Conservation (phyloP, 2,329 filamentous ascomycete species). For the Botryotinia convoluta region DNA sequence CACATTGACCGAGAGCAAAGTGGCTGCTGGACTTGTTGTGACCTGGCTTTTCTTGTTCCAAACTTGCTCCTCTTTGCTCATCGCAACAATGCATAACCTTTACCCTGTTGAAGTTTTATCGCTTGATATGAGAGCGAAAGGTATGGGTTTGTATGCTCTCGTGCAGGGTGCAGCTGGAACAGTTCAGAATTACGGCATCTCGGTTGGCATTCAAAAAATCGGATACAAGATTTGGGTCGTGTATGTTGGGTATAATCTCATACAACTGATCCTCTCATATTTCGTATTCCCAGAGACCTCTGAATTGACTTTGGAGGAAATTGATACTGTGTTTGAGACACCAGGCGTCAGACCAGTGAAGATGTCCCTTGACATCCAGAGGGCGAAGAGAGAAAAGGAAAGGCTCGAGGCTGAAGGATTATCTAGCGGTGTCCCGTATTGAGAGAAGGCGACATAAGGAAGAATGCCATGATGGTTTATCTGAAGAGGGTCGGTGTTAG, state of each 20-base stretch:
- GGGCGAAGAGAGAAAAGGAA: constrained; percentile 40
- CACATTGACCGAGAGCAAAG: constrained; percentile 26
- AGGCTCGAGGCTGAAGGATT: not conserved
- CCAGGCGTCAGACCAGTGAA: constrained; percentile 44
- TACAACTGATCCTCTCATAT: constrained; percentile 49
- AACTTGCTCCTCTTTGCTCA: constrained; percentile 45
- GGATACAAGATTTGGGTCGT: constrained; percentile 52
- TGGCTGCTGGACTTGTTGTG: constrained; percentile 44
- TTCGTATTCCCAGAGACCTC: constrained; percentile 69
- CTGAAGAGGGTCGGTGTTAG: not conserved
- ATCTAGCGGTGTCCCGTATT: not conserved
- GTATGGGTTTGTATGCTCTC: constrained; percentile 35
- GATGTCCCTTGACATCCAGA: constrained; percentile 44
- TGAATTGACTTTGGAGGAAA: constrained; percentile 68
- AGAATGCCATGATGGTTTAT: no score
- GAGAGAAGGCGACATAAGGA: not conserved
- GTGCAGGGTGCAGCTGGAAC: constrained; percentile 35
- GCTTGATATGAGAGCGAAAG: constrained; percentile 42
- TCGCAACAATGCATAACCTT: constrained; percentile 42
- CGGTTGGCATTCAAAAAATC: constrained; percentile 46
- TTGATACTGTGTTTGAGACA: constrained; percentile 61
- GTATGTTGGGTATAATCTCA: constrained; percentile 49
- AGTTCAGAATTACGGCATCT: constrained; percentile 44
- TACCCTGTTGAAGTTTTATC: constrained; percentile 39
- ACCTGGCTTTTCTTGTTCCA: constrained; percentile 51